phyloP scores from a whole-genome alignment of 2,329 filamentous ascomycete genomes.

The Keithomyces neogunnii region DNA sequence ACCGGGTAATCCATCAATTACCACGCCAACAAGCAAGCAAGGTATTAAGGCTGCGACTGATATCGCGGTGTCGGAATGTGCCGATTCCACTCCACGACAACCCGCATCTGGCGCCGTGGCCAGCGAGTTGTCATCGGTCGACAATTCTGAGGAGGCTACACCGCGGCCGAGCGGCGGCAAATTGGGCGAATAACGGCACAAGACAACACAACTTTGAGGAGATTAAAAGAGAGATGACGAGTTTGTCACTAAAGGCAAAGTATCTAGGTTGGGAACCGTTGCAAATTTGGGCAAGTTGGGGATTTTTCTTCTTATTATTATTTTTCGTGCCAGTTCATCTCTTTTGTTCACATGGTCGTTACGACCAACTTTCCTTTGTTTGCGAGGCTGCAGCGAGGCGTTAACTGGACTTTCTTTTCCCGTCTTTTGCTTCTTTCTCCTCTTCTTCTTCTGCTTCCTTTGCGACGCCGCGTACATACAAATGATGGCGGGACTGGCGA shows the following conservation, averaged over 20 bases:
- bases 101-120: slow-evolving; percentile 6
- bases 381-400: slow-evolving; percentile 16
- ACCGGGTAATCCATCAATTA: slow-evolving; percentile 8
- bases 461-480: neutral
- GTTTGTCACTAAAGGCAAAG: neutral
- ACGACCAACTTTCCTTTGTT: slow-evolving; percentile 8
- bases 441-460: neutral
- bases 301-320: neutral
- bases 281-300: neutral
- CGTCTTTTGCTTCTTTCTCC: neutral
- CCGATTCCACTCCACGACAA: slow-evolving; percentile 27
- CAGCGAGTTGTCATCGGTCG: neutral
- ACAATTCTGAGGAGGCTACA: slow-evolving; percentile 26
- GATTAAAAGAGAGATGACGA: neutral
- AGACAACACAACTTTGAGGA: neutral
- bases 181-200: slow-evolving; percentile 6
- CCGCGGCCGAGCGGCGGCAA: slow-evolving; percentile 24
- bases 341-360: neutral
- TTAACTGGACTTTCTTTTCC: slow-evolving; percentile 5
- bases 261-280: neutral
- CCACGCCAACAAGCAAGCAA: neutral
- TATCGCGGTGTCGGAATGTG: neutral
- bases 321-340: slow-evolving; percentile 7
- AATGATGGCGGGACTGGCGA: neutral
- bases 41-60: neutral